Conservation (phyloP, 495 filamentous ascomycete genomes). For the Staphylotrichum tortipilum region DNA sequence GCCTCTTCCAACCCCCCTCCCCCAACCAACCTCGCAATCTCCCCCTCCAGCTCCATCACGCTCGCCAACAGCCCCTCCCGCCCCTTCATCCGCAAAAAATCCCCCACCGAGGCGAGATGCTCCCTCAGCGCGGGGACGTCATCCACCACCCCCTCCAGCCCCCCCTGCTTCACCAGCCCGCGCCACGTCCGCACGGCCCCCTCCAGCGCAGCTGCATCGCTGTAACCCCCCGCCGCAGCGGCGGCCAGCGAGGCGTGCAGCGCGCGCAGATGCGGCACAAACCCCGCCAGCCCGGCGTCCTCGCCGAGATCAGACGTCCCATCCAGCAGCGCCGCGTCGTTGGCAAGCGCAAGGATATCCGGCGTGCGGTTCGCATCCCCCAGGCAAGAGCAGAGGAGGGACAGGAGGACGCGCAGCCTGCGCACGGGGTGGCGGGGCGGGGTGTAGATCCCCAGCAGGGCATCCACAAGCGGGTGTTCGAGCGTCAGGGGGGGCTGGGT, state of each 20-base stretch:
- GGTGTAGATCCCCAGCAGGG: slow-evolving; percentile 35
- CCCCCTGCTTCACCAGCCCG: slow-evolving; percentile 37
- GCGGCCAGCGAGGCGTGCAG: slow-evolving; percentile 44
- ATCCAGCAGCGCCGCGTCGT: slow-evolving; percentile 29
- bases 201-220: slow-evolving; percentile 42
- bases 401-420: slow-evolving; percentile 32
- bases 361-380: slow-evolving; percentile 23
- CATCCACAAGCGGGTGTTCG: slow-evolving; percentile 29
- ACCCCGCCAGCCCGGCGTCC: slow-evolving; percentile 48
- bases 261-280: slow-evolving; percentile 50
- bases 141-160: slow-evolving; percentile 51
- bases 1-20: background rate
- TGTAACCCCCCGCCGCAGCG: slow-evolving; percentile 45
- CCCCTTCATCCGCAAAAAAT: slow-evolving; percentile 73
- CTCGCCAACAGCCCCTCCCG: slow-evolving; percentile 35
- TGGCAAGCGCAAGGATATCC: slow-evolving; percentile 28
- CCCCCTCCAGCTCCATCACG: slow-evolving; percentile 38
- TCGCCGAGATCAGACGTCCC: slow-evolving; percentile 30
- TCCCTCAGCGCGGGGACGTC: slow-evolving; percentile 50
- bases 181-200: slow-evolving; percentile 44
- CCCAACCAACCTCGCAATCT: slow-evolving; percentile 42
- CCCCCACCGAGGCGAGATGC: slow-evolving; percentile 60
- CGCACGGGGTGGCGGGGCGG: slow-evolving; percentile 36
- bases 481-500: slow-evolving; percentile 24
- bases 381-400: slow-evolving; percentile 29